phyloP scores from a whole-genome alignment of 2,329 filamentous ascomycete genomes.

The Ascocoryne sarcoides region DNA sequence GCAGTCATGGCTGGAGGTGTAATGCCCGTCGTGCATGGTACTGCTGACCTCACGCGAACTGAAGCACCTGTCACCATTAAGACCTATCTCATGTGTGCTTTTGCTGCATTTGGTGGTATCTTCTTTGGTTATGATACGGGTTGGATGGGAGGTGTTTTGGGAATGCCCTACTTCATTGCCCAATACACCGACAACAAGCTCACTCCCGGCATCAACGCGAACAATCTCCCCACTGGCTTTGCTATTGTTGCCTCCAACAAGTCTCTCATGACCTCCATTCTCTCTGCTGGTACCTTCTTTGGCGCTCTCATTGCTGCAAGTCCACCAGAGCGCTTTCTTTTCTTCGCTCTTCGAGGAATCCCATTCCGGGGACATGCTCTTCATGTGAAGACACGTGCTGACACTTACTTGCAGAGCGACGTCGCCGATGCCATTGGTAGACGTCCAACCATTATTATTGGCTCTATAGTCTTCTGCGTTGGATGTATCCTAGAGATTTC shows the following conservation, averaged over 20 bases:
- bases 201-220: neutral
- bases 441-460: constrained; percentile 18
- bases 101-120: constrained; percentile 56
- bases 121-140: constrained; percentile 62
- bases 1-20: constrained; percentile 3
- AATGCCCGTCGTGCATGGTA: constrained; percentile 5
- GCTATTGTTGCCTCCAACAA: neutral
- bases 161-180: constrained; percentile 36
- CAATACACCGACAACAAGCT: constrained; percentile 16
- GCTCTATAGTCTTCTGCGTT: constrained; percentile 17
- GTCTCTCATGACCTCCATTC: no score
- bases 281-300: neutral
- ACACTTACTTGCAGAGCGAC: no score
- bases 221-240: neutral
- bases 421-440: constrained; percentile 34
- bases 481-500: constrained; percentile 21
- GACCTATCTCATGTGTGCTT: constrained; percentile 61
- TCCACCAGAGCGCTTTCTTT: no score
- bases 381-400: no score
- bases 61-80: constrained; percentile 62
- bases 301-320: no score
- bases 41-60: constrained; percentile 57
- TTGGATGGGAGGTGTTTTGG: constrained; percentile 52
- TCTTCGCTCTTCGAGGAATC: no score
- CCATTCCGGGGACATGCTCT: no score